phyloP scores from a whole-genome alignment of 176 grass and related monocot species.

The Zea mays region Zm-B73-REFERENCE-NAM-5.0 NC_050104.1:153994001-153994500 shows the following conservation, averaged over 20 bases:
- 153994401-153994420: neutral
- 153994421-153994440: neutral
- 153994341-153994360: neutral
- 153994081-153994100: neutral
- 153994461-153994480: neutral
- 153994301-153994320: neutral
- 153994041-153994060: neutral
- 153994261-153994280: neutral
- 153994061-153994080: neutral
- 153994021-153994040: neutral
- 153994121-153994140: neutral
- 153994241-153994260: neutral
- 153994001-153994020: neutral
- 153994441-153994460: neutral
- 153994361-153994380: neutral
- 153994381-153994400: neutral
- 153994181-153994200: neutral
- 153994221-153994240: neutral
- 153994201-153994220: neutral
- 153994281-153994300: neutral
- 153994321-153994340: neutral
- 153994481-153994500: neutral
- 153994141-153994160: neutral
- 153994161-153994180: neutral
- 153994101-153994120: neutral